Evolutionary conservation across 768 basidiomycete genomes (phyloP).

Genomic region (Naematelia aurantialba): DNA sequence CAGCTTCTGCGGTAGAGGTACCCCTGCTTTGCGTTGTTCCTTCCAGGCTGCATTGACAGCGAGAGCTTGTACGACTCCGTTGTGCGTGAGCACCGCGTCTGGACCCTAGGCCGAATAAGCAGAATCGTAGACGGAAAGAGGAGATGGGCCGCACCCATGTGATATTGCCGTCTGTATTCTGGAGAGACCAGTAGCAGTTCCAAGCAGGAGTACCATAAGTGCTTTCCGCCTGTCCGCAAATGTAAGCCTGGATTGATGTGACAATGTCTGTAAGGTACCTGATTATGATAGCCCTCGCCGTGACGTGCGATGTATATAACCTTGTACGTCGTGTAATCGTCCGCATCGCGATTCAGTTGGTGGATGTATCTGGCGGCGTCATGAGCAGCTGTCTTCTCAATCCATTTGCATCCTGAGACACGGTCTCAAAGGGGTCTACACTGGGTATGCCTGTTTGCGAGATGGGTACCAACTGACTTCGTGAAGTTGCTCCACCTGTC

Average conservation of each 20-base stretch:
- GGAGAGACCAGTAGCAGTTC: constrained; percentile 37
- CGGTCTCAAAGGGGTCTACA: too few species aligned
- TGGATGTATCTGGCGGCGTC: constrained; percentile 6
- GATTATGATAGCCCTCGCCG: constrained; percentile 32
- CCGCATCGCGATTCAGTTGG: constrained; percentile 23
- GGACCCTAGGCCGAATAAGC: constrained; percentile 11
- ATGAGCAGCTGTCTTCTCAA: background rate
- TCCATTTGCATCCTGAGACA: too few species aligned
- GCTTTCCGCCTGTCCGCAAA: constrained; percentile 6
- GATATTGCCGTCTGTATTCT: constrained; percentile 31
- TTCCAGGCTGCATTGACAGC: constrained; percentile 27
- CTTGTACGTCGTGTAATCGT: constrained; percentile 35
- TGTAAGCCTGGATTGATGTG: background rate
- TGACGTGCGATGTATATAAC: constrained; percentile 36
- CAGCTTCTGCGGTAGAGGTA: constrained; percentile 30
- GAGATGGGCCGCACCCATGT: constrained; percentile 26
- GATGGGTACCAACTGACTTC: background rate
- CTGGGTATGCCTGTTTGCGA: background rate
- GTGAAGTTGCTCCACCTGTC: constrained; percentile 28
- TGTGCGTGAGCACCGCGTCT: constrained; percentile 32
- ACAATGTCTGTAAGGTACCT: background rate
- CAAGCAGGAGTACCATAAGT: constrained; percentile 22
- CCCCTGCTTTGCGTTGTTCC: constrained; percentile 11
- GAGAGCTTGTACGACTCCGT: constrained; percentile 27
- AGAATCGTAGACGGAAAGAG: background rate